Evolutionary conservation across 1,284 basidiomycete genomes (phyloP).

Genomic region (Microbotryum saponariae): DNA sequence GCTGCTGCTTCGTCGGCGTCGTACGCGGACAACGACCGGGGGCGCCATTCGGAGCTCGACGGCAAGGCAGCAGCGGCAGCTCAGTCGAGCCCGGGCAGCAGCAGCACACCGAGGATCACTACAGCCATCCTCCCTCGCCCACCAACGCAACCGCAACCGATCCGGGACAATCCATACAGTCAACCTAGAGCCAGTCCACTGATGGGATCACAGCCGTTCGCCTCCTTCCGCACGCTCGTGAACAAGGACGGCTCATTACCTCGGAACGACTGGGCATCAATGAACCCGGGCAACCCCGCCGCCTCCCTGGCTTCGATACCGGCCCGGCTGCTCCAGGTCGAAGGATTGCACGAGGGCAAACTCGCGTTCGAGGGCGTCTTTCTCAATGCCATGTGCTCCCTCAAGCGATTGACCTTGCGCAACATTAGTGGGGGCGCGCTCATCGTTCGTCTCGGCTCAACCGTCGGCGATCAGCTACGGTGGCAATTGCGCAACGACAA

Average conservation of each 20-base stretch:
- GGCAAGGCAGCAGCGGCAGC: too few species aligned
- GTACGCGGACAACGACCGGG: too few species aligned
- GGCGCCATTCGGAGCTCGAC: too few species aligned
- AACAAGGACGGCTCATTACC: constrained; percentile 5
- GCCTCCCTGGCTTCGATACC: not conserved
- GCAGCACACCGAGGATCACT: too few species aligned
- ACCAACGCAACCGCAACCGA: too few species aligned
- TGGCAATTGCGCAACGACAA: constrained; percentile 14
- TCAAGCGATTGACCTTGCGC: not conserved
- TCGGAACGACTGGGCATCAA: not conserved
- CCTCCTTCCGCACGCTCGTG: constrained; percentile 7
- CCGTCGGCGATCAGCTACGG: constrained; percentile 12
- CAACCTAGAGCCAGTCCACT: too few species aligned
- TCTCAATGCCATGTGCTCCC: constrained; percentile 10
- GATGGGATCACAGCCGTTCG: not conserved
- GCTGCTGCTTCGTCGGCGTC: too few species aligned
- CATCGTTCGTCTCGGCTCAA: constrained; percentile 9
- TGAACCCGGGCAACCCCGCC: not conserved
- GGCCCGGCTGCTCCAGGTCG: constrained; percentile 3
- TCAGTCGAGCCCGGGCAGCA: too few species aligned
- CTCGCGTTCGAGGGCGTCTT: constrained; percentile 8
- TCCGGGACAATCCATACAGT: too few species aligned
- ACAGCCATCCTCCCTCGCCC: too few species aligned
- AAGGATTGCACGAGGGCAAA: constrained; percentile 1
- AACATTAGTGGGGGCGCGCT: constrained; percentile 2